Percentiles rank a stretch among this genome's conserved stretches.
phyloP scores from a whole-genome alignment of 768 basidiomycete genomes.

The Fistulinella prunicolor region DNA sequence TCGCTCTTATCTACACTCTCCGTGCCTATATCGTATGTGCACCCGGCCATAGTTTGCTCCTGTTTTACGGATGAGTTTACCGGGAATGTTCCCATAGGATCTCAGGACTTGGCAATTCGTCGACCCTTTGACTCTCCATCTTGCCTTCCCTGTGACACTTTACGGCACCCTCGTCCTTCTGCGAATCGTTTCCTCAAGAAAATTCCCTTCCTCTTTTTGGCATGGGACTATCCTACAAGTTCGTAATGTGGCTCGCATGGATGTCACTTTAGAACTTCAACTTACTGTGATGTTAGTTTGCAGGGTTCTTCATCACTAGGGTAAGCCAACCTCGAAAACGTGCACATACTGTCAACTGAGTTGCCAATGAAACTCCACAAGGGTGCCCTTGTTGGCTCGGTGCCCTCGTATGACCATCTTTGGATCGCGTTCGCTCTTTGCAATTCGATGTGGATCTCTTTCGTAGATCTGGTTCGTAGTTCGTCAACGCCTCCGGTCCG shows the following conservation, averaged over 20 bases:
- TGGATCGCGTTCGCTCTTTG: slow-evolving; percentile 21
- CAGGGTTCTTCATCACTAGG: slow-evolving; percentile 32
- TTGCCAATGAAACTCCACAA: slow-evolving; percentile 4
- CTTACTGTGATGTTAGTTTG: slow-evolving; percentile 23
- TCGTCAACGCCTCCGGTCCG: neutral
- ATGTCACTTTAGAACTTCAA: neutral
- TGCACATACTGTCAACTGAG: neutral
- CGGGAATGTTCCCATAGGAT: slow-evolving; percentile 16
- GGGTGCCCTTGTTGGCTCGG: slow-evolving; percentile 18
- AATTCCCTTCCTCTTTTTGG: slow-evolving; percentile 25
- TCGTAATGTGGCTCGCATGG: slow-evolving; percentile 5
- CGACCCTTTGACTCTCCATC: slow-evolving; percentile 22
- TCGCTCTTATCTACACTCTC: slow-evolving; percentile 12
- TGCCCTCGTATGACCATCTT: slow-evolving; percentile 2
- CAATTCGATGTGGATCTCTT: slow-evolving; percentile 17
- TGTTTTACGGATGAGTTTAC: neutral
- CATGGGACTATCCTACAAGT: slow-evolving; percentile 36
- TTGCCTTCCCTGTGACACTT: slow-evolving; percentile 23
- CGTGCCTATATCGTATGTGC: slow-evolving; percentile 22
- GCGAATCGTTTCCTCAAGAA: slow-evolving; percentile 17
- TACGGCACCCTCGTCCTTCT: slow-evolving; percentile 20
- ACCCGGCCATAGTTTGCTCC: neutral
- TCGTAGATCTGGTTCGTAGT: slow-evolving; percentile 25
- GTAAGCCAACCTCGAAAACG: slow-evolving; percentile 11
- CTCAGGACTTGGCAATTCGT: slow-evolving; percentile 15